phyloP scores from a whole-genome alignment of 2,329 filamentous ascomycete species.

The Apiospora sp. region DNA sequence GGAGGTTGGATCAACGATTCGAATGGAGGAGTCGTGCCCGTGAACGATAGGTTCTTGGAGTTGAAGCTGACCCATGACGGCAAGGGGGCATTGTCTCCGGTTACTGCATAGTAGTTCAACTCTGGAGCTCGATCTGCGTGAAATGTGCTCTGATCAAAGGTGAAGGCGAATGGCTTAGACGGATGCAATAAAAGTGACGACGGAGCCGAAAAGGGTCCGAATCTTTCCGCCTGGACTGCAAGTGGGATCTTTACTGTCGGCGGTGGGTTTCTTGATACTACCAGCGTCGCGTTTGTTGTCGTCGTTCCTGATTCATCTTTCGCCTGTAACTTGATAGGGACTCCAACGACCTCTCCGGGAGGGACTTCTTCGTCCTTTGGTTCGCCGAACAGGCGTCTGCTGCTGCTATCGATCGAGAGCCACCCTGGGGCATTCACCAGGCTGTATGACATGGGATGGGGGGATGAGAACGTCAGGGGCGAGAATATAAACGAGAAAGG shows the following conservation, averaged over 20 bases:
- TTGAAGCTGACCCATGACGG: slow-evolving; percentile 88
- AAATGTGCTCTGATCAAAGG: slow-evolving; percentile 69
- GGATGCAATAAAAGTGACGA: slow-evolving; percentile 65
- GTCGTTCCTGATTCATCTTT: slow-evolving; percentile 70
- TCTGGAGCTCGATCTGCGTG: slow-evolving; percentile 54
- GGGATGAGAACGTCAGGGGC: slow-evolving; percentile 74
- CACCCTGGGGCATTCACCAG: slow-evolving; percentile 72
- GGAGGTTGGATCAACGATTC: slow-evolving; percentile 69
- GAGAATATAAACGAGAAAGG: slow-evolving; percentile 78
- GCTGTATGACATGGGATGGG: slow-evolving; percentile 68
- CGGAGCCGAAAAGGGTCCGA: slow-evolving; percentile 68
- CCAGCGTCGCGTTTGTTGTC: slow-evolving; percentile 72
- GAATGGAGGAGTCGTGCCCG: slow-evolving; percentile 72
- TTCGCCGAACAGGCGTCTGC: slow-evolving; percentile 74
- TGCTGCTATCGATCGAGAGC: slow-evolving; percentile 74
- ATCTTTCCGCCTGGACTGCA: slow-evolving; percentile 62
- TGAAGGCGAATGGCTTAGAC: slow-evolving; percentile 60
- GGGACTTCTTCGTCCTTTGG: slow-evolving; percentile 62
- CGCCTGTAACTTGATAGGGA: slow-evolving; percentile 72
- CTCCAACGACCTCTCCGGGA: slow-evolving; percentile 61
- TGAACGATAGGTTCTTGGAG: slow-evolving; percentile 67
- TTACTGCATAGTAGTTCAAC: slow-evolving; percentile 79
- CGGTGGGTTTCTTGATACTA: slow-evolving; percentile 67
- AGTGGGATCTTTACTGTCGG: slow-evolving; percentile 65
- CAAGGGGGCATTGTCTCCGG: slow-evolving; percentile 79